Evolutionary conservation across 768 basidiomycete species (phyloP).

Genomic region (Phallus indusiatus): DNA sequence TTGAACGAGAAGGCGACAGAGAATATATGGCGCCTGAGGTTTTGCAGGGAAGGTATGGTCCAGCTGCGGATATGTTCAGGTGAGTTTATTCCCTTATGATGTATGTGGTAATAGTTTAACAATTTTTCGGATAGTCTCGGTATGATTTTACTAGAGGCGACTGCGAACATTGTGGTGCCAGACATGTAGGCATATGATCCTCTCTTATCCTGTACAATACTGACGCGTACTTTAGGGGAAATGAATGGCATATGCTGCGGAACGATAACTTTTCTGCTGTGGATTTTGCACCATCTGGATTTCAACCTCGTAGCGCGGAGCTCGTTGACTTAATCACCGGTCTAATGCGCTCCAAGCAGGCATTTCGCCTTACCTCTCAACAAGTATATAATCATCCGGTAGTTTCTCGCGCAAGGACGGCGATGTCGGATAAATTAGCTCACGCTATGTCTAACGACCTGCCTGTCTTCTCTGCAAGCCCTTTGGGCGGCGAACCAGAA

Average conservation of each 20-base stretch:
- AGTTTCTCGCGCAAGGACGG: slow-evolving; percentile 49
- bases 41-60: slow-evolving; percentile 82
- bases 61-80: slow-evolving; percentile 96
- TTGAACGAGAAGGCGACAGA: slow-evolving; percentile 96
- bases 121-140: slow-evolving; percentile 20
- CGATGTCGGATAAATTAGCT: slow-evolving; percentile 47
- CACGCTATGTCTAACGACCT: not conserved
- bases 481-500: slow-evolving; percentile 47
- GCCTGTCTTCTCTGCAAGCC: slow-evolving; percentile 46
- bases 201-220: not conserved
- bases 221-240: slow-evolving; percentile 48
- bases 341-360: slow-evolving; percentile 73
- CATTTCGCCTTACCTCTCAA: slow-evolving; percentile 43
- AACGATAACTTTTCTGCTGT: slow-evolving; percentile 87
- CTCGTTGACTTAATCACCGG: slow-evolving; percentile 57
- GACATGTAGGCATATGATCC: slow-evolving; percentile 64
- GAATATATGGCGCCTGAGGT: slow-evolving; percentile 96
- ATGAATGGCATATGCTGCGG: slow-evolving; percentile 88
- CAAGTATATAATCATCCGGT: slow-evolving; percentile 54
- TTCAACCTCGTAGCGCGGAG: slow-evolving; percentile 44
- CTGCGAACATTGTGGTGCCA: slow-evolving; percentile 93
- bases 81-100: slow-evolving; percentile 29
- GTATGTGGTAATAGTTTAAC: slow-evolving; percentile 6
- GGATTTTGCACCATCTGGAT: slow-evolving; percentile 32
- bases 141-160: slow-evolving; percentile 91